A percentile compares a stretch with the other conserved stretches of the same genome.
phyloP scores from a whole-genome alignment of 1,284 basidiomycete genomes.

The Phellopilus nigrolimitatus region DNA sequence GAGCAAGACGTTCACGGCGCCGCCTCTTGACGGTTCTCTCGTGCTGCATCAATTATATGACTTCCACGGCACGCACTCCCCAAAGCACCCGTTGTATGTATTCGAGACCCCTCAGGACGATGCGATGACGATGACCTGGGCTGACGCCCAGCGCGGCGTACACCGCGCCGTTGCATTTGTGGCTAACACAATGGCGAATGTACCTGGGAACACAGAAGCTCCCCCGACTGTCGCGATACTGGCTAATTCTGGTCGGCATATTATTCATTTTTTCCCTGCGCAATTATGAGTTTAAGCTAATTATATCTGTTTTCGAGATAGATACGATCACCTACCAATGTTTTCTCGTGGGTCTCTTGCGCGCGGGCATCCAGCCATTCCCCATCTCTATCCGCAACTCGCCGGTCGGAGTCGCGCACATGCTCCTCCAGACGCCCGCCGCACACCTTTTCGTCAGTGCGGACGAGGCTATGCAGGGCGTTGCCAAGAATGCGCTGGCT shows the following conservation, averaged over 20 bases:
- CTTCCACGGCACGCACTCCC: conserved; percentile 1
- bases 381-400: conserved; percentile 21
- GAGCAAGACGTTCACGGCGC: conserved; percentile 2
- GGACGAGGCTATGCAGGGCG: conserved; percentile 11
- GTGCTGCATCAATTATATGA: conserved; percentile 8
- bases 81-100: conserved; percentile 32
- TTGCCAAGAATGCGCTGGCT: neutral
- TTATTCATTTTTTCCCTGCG: neutral
- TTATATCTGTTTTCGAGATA: no score
- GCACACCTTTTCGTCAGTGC: conserved; percentile 10
- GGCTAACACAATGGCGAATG: neutral
- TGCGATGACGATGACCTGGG: conserved; percentile 23
- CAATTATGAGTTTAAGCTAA: neutral
- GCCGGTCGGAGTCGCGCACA: conserved; percentile 18
- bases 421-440: conserved; percentile 14
- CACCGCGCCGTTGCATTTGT: conserved; percentile 17
- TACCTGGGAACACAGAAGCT: neutral
- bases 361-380: conserved; percentile 23
- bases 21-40: conserved; percentile 1
- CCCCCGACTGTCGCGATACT: conserved; percentile 22
- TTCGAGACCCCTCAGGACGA: conserved; percentile 26
- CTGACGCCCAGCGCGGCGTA: neutral
- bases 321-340: conserved; percentile 20
- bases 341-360: conserved; percentile 21
- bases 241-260: conserved; percentile 24